Evolutionary conservation across 2,329 filamentous ascomycete species (phyloP).

Genomic region (Epichloe hybrida): DNA sequence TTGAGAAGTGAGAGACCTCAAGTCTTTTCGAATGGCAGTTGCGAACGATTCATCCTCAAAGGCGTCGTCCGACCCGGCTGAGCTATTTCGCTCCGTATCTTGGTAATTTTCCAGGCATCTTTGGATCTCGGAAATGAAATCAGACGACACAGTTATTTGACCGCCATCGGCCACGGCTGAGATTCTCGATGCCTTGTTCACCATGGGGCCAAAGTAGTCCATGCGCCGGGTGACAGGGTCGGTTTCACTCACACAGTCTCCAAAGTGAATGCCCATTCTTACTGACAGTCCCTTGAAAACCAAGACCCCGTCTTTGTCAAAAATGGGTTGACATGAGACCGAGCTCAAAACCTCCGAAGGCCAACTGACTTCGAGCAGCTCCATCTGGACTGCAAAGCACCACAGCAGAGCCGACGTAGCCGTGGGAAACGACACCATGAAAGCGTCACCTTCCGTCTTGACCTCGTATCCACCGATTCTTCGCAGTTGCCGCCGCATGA

Average conservation of each 20-base stretch:
- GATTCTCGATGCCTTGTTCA: constrained; percentile 91
- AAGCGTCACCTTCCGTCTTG: constrained; percentile 98
- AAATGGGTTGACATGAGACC: constrained; percentile 67
- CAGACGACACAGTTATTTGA: constrained; percentile 90
- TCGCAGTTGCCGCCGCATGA: constrained; percentile 85
- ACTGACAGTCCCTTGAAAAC: constrained; percentile 94
- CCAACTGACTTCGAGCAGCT: constrained; percentile 82
- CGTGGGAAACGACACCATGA: constrained; percentile 97
- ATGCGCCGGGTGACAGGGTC: constrained; percentile 95
- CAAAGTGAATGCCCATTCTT: constrained; percentile 95
- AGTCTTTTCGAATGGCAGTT: constrained; percentile 71
- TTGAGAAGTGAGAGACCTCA: constrained; percentile 74
- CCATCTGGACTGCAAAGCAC: constrained; percentile 88
- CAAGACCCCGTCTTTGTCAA: constrained; percentile 70
- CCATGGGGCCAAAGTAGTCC: constrained; percentile 99
- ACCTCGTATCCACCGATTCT: constrained; percentile 96
- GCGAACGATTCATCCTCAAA: constrained; percentile 63
- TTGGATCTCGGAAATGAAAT: constrained; percentile 94
- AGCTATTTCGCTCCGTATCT: constrained; percentile 61
- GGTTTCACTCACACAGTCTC: constrained; percentile 83
- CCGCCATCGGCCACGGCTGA: constrained; percentile 90
- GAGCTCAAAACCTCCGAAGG: constrained; percentile 85
- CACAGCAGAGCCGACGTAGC: constrained; percentile 88
- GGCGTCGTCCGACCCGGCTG: constrained; percentile 50
- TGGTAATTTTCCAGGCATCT: constrained; percentile 80